A percentile compares a stretch with the other conserved stretches of the same genome.
phyloP scores from a whole-genome alignment of 441 rosid genomes.

The Raphanus hybrid region DNA sequence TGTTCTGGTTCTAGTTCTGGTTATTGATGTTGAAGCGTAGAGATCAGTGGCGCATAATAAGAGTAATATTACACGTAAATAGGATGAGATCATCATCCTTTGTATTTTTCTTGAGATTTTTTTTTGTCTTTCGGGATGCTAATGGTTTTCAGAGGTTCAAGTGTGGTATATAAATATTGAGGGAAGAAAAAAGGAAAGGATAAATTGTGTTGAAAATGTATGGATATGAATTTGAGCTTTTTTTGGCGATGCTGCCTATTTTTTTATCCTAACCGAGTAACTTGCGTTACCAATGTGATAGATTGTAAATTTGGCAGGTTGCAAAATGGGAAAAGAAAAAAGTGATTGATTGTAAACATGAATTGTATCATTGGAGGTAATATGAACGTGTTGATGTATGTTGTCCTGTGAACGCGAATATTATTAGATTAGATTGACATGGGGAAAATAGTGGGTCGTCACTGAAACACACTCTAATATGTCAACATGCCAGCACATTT shows the following conservation, averaged over 20 bases:
- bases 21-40: background rate
- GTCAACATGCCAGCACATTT: conserved; percentile 29
- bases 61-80: conserved; percentile 3
- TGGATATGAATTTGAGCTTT: conserved; percentile 32
- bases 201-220: conserved; percentile 16
- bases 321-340: background rate
- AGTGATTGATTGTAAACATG: conserved; percentile 12
- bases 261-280: conserved; percentile 22
- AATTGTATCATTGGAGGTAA: conserved; percentile 4
- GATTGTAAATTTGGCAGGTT: conserved; percentile 14
- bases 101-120: background rate
- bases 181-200: background rate
- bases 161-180: conserved; percentile 26
- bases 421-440: conserved; percentile 8
- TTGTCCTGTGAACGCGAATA: conserved; percentile 27
- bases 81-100: conserved; percentile 1
- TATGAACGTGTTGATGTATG: background rate
- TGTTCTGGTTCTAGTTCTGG: background rate
- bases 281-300: conserved; percentile 19
- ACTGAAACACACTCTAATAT: background rate
- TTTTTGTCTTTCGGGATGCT: background rate
- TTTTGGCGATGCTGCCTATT: conserved; percentile 25
- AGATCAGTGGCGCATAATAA: background rate
- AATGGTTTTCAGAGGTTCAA: conserved; percentile 27
- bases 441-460: background rate